Conservation (phyloP, 306 rosid genomes). For the Prunus persica region Prunus_persica_NCBIv2 NC_034009.1:31067501-31068000, state of each 20-base stretch:
- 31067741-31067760: neutral
- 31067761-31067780: neutral
- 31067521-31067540: slow-evolving; percentile 86
- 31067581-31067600: neutral
- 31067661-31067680: slow-evolving; percentile 52
- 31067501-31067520: slow-evolving; percentile 87
- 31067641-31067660: slow-evolving; percentile 33
- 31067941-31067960: neutral
- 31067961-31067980: neutral
- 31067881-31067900: neutral
- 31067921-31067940: neutral
- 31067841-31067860: neutral
- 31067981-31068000: neutral
- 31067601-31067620: neutral
- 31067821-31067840: neutral
- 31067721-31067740: neutral
- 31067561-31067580: neutral
- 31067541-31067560: slow-evolving; percentile 84
- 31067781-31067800: neutral
- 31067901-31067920: neutral
- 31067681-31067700: slow-evolving; percentile 44
- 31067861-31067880: slow-evolving; percentile 6
- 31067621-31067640: neutral
- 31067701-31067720: slow-evolving; percentile 20
- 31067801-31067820: slow-evolving; percentile 9